phyloP scores from a whole-genome alignment of 2,329 filamentous ascomycete species.

The Diaporthe sp. region DNA sequence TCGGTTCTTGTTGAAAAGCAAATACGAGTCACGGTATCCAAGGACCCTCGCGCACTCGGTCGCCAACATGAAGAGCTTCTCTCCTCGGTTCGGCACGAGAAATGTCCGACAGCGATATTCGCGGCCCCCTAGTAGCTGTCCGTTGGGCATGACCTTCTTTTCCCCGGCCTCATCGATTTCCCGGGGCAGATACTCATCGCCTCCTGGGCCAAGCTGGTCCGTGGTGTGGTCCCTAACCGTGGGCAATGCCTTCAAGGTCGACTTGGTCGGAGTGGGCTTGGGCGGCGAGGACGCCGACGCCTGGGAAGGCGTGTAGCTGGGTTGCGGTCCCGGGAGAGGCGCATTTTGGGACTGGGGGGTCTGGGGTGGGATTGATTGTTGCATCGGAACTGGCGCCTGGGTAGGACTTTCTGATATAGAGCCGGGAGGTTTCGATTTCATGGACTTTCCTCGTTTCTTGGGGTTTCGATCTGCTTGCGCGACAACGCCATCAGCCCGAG shows the following conservation, averaged over 20 bases:
- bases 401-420: conserved; percentile 67
- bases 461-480: conserved; percentile 58
- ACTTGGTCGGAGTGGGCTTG: conserved; percentile 84
- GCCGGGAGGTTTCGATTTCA: conserved; percentile 66
- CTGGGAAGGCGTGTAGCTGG: conserved; percentile 55
- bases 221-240: conserved; percentile 98
- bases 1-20: conserved; percentile 98
- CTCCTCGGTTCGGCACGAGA: conserved; percentile 86
- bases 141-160: conserved; percentile 89
- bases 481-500: conserved; percentile 44
- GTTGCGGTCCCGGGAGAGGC: conserved; percentile 47
- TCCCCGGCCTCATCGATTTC: conserved; percentile 94
- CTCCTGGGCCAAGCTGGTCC: conserved; percentile 88
- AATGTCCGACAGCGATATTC: conserved; percentile 96
- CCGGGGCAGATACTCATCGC: conserved; percentile 94
- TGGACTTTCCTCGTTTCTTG: conserved; percentile 70
- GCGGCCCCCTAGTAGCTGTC: conserved; percentile 82
- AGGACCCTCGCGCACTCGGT: conserved; percentile 96
- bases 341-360: conserved; percentile 37
- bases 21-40: conserved; percentile 96
- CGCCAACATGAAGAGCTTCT: conserved; percentile 98
- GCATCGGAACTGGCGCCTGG: conserved; percentile 59
- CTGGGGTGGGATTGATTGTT: conserved; percentile 47
- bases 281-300: conserved; percentile 68
- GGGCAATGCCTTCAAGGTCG: conserved; percentile 90